Evolutionary conservation across 257 asterid genomes (phyloP), one percentile per base, ranked within the genome.

Genomic region (Lycium barbarum): DNA sequence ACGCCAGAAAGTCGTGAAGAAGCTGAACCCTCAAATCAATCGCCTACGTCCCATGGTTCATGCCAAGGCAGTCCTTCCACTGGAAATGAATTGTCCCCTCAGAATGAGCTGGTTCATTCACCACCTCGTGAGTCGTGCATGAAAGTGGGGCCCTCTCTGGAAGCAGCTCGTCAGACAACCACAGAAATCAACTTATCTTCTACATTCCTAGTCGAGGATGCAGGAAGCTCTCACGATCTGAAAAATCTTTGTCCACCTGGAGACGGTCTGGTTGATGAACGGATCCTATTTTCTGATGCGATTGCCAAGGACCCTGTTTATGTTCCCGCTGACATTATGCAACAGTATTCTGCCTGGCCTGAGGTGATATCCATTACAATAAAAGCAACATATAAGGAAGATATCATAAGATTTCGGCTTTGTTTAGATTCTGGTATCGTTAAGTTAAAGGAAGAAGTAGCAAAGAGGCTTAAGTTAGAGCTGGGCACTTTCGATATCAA

Each of bases 211-310:
- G 70, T 92, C 0, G 97, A 90, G 91, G 95, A 93, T 83, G 97
- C 93, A 15, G 97, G 98, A 76, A 95, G 98, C 84, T 93, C 95
- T 17, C 98, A 93, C 14, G 97, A 95, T 91, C 90, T 95, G 40
- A 85, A 85, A 82, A 92, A 95, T 55, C 87, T 93, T 45, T 93
- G 98, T 81, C 88, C 91, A n/a, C 84, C 76, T 14, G 91, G 92
- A 0, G 93, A 92, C 59, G 54, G 91, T 9, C 85, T 84, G 15
- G 84, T 89, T 47, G 97, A 92, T 35, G 94, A 93, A 79, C 91
- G 90, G n/a, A n/a, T n/a, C n/a, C n/a, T n/a, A n/a, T 68, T 87
- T 55, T 83, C 84, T 1, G 88, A 88, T 61, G 53, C 91, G 43
- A 54, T 82, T 45, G 90, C 88, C 82, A 88, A 80, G 83, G 92